Conservation (phyloP, 2,329 filamentous ascomycete genomes). For the Trematosphaeria pertusa region DNA sequence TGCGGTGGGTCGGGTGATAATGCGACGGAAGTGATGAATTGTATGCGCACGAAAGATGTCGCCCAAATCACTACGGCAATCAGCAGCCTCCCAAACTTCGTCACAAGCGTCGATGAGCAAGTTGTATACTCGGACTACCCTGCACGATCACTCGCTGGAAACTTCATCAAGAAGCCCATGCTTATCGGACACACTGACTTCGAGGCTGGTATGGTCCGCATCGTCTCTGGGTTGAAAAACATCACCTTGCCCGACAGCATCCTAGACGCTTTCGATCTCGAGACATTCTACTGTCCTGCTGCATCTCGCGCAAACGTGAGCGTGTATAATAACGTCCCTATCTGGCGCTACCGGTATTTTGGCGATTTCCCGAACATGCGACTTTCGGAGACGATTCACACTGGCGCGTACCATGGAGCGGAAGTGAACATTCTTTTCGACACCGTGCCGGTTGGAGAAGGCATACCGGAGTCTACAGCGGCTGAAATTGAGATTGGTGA, state of each 20-base stretch:
- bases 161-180: conserved; percentile 33
- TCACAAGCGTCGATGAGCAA: conserved; percentile 38
- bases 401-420: conserved; percentile 46
- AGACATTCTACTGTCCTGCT: conserved; percentile 34
- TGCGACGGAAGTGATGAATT: conserved; percentile 38
- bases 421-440: conserved; percentile 47
- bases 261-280: conserved; percentile 30
- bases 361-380: conserved; percentile 46
- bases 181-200: conserved; percentile 33
- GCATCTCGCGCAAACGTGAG: conserved; percentile 26
- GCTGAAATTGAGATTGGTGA: conserved; percentile 36
- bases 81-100: conserved; percentile 28
- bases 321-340: conserved; percentile 34
- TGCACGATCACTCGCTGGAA: conserved; percentile 25
- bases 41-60: conserved; percentile 42
- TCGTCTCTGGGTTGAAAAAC: conserved; percentile 29
- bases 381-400: conserved; percentile 36
- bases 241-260: conserved; percentile 16
- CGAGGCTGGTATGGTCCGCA: conserved; percentile 36
- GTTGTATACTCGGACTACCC: conserved; percentile 40
- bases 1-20: conserved; percentile 38
- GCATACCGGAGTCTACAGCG: conserved; percentile 22
- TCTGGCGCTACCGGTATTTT: conserved; percentile 47
- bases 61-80: conserved; percentile 18
- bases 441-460: conserved; percentile 33